phyloP scores from a whole-genome alignment of 2,329 filamentous ascomycete genomes.

The Ophiosphaerella narmari region DNA sequence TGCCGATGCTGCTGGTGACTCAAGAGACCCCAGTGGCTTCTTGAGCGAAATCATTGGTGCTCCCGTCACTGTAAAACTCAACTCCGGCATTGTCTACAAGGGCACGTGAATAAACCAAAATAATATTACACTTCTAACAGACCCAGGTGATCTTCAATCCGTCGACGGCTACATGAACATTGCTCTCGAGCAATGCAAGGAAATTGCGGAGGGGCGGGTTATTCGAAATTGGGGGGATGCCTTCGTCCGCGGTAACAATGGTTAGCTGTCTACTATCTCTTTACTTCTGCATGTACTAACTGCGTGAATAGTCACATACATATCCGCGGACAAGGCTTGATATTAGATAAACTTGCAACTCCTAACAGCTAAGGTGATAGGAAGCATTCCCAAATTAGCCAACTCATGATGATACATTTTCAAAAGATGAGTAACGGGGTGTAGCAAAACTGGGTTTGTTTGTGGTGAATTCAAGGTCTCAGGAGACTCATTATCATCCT shows the following conservation, averaged over 20 bases:
- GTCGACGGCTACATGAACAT: slow-evolving; percentile 99
- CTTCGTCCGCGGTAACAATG: slow-evolving; percentile 95
- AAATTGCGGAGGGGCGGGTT: slow-evolving; percentile 84
- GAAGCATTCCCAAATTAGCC: not conserved
- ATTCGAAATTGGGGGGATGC: slow-evolving; percentile 88
- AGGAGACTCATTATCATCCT: no score
- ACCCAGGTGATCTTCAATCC: slow-evolving; percentile 84
- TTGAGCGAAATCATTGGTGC: slow-evolving; percentile 93
- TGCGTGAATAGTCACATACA: slow-evolving; percentile 32
- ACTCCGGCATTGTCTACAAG: slow-evolving; percentile 98
- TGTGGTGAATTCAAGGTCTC: no score
- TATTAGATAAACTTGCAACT: no score
- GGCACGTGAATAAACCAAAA: slow-evolving; percentile 56
- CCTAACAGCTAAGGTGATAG: no score
- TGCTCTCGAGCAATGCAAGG: slow-evolving; percentile 90
- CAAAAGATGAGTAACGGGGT: no score
- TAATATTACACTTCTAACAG: slow-evolving; percentile 8
- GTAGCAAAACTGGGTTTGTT: no score
- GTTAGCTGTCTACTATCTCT: slow-evolving; percentile 51
- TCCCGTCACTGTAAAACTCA: slow-evolving; percentile 93
- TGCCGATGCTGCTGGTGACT: slow-evolving; percentile 66
- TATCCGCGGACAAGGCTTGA: slow-evolving; percentile 37
- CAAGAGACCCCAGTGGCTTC: slow-evolving; percentile 92
- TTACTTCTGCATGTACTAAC: slow-evolving; percentile 12
- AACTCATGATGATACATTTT: not conserved